Evolutionary conservation across 139 green algal species (phyloP).

Genomic region (Coccomyxa sp.): DNA sequence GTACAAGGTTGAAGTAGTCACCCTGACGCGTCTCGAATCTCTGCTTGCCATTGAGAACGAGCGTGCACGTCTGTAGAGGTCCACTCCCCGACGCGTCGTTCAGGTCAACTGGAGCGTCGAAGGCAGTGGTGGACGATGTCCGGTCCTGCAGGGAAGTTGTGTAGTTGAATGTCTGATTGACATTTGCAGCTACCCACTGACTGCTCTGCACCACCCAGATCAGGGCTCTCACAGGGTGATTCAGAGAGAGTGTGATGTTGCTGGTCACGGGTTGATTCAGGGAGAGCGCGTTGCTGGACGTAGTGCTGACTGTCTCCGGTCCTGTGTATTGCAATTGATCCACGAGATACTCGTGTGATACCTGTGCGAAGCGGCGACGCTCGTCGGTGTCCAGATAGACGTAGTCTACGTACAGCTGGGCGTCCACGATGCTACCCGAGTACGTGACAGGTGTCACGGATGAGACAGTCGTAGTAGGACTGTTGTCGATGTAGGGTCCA

Average conservation of each 20-base stretch:
- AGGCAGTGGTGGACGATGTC: neutral
- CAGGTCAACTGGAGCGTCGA: neutral
- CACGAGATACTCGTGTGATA: neutral
- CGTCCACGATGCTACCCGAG: neutral
- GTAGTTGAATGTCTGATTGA: neutral
- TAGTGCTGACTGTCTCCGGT: neutral
- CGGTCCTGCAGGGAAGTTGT: neutral
- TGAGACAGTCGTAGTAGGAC: neutral
- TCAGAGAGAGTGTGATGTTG: neutral
- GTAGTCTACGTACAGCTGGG: neutral
- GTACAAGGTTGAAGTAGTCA: constrained; percentile 1
- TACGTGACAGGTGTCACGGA: neutral
- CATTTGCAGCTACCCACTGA: neutral
- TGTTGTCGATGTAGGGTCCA: neutral
- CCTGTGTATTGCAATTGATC: neutral
- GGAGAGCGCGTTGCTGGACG: neutral
- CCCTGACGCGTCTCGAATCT: neutral
- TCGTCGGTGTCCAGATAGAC: neutral
- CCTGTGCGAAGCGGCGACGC: neutral
- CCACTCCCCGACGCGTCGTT: neutral
- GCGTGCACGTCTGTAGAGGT: neutral
- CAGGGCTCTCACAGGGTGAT: neutral
- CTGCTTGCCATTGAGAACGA: neutral
- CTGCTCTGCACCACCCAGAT: neutral
- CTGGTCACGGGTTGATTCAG: neutral